Evolutionary conservation across 2,329 filamentous ascomycete genomes (phyloP).

Genomic region (Pseudogymnoascus sp.): DNA sequence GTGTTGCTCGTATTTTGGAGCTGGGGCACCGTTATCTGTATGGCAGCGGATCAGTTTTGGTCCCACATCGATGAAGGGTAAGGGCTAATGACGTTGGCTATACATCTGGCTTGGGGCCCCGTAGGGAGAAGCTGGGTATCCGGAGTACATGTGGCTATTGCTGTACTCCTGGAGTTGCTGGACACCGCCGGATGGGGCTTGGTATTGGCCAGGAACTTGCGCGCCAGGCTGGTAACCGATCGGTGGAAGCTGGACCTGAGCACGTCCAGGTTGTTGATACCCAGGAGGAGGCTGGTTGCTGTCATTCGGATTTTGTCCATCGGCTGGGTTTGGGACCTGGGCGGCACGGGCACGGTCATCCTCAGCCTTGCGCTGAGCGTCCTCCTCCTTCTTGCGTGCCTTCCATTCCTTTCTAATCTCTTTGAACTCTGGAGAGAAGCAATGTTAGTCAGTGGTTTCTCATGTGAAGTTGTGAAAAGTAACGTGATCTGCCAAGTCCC

Average conservation of each 20-base stretch:
- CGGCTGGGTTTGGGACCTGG: slow-evolving; percentile 41
- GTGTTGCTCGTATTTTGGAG: slow-evolving; percentile 30
- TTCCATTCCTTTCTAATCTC: slow-evolving; percentile 99
- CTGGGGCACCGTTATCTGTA: slow-evolving; percentile 25
- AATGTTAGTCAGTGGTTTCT: slow-evolving; percentile 16
- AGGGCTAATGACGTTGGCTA: slow-evolving; percentile 45
- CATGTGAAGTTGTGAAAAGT: not conserved
- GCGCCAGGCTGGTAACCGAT: slow-evolving; percentile 63
- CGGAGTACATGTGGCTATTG: slow-evolving; percentile 47
- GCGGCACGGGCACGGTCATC: slow-evolving; percentile 73
- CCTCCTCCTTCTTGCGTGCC: slow-evolving; percentile 97
- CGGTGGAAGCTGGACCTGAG: slow-evolving; percentile 61
- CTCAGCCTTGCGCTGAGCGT: slow-evolving; percentile 78
- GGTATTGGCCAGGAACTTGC: slow-evolving; percentile 54
- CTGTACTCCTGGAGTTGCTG: slow-evolving; percentile 52
- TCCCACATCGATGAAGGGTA: slow-evolving; percentile 11
- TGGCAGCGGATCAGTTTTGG: slow-evolving; percentile 19
- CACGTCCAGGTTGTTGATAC: slow-evolving; percentile 45
- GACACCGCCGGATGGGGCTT: slow-evolving; percentile 51
- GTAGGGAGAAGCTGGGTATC: slow-evolving; percentile 54
- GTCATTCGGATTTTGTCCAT: slow-evolving; percentile 47
- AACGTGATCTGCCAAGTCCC: slow-evolving; percentile 19
- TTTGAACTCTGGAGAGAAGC: slow-evolving; percentile 72
- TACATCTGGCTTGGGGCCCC: slow-evolving; percentile 48
- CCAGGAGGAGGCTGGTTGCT: slow-evolving; percentile 38